phyloP scores from a whole-genome alignment of 768 basidiomycete species.

The Boletus tylopilopsis region DNA sequence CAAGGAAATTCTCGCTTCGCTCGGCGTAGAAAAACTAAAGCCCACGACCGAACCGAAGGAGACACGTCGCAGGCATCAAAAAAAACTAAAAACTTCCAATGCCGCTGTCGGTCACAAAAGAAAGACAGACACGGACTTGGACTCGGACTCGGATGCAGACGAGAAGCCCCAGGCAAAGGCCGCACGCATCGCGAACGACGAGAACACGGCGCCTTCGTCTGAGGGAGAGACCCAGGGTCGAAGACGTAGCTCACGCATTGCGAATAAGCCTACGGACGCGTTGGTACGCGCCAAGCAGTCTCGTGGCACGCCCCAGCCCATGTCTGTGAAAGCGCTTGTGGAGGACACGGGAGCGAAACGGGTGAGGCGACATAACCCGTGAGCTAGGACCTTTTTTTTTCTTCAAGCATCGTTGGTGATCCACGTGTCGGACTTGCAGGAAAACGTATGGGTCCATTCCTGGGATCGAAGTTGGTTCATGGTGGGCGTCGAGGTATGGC shows the following conservation, averaged over 20 bases:
- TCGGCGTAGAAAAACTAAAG: conserved; percentile 40
- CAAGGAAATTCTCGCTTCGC: conserved; percentile 35
- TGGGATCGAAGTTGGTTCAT: conserved; percentile 71
- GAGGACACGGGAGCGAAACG: conserved; percentile 27
- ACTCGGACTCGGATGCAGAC: conserved; percentile 30
- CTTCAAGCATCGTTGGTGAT: conserved; percentile 19
- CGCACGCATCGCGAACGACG: conserved; percentile 16
- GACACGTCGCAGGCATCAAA: conserved; percentile 19
- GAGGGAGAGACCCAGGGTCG: conserved; percentile 21
- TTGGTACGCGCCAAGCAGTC: conserved; percentile 34
- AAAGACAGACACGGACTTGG: conserved; percentile 28
- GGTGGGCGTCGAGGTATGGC: conserved; percentile 71
- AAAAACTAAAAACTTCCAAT: background rate
- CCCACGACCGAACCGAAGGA: conserved; percentile 49
- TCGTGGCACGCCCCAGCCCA: conserved; percentile 32
- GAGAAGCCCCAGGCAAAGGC: conserved; percentile 24
- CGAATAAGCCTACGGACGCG: conserved; percentile 56
- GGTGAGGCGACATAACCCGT: conserved; percentile 34
- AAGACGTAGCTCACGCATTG: conserved; percentile 68
- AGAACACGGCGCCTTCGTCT: conserved; percentile 10
- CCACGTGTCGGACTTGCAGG: conserved; percentile 32
- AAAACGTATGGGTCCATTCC: conserved; percentile 82
- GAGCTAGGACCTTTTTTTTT: background rate
- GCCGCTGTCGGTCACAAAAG: conserved; percentile 35
- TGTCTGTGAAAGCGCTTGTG: conserved; percentile 38